Evolutionary conservation across 2,329 filamentous ascomycete genomes (phyloP), one percentile per base, ranked within the genome.

Genomic region (Hypoxylon sp.): DNA sequence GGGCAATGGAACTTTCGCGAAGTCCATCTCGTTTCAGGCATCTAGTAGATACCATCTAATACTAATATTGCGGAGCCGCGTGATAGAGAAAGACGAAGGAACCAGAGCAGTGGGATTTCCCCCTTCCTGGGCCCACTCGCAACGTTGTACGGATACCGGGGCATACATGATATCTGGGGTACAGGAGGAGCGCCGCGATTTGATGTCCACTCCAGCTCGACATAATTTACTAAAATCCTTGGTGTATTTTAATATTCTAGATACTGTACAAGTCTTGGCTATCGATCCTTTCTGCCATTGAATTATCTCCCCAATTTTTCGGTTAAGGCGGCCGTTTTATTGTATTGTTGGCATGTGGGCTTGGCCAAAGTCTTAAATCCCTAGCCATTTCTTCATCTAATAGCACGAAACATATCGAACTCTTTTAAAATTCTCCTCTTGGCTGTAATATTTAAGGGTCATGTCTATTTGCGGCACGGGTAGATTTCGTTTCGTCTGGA

Each of bases 111-210:
- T 13, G 31, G 20, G 17, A n/a, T 35, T 25, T 27, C 37, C 30
- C 20, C 14, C n/a, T 25, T 42, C 2, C 58, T 44, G 7, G 22
- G 35, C 31, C 50, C 50, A 49, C 50, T 56, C 59, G 59, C 58
- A 61, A 61, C 57, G 57, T 61, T 61, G 57, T 61, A 61, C 42
- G n/a, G 22, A 40, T 62, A 20, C 31, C 7, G 11, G 20, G 20
- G 30, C 50, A 35, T 35, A 17, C 25, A 27, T 3, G 51, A 42
- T 17, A 61, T 49, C 37, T 14, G 37, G 40, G 55, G 55, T 58
- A 58, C 55, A 58, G 35, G 14, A 48, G n/a, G 30, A 57, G 44
- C 44, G 14, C 42, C 13, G 48, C 42, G 44, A 31, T 37, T 8
- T 27, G 25, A 27, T 27, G 25, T 25, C 42, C 33, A 40, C 44